Conservation (phyloP, 257 asterid genomes). For the Solanum piurae region DNA sequence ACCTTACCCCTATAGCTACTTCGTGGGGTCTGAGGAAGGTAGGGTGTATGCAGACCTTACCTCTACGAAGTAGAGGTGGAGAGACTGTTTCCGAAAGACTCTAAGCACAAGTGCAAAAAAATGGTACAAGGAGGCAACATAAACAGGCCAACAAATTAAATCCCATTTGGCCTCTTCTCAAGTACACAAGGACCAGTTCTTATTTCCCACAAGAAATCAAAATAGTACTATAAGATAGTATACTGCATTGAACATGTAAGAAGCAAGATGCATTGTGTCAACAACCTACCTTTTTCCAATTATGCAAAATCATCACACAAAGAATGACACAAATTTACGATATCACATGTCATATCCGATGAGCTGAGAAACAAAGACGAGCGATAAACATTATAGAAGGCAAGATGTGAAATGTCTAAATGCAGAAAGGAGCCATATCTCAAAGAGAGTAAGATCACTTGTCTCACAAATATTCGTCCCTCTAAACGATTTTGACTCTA, state of each 20-base stretch:
- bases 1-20: neutral
- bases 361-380: neutral
- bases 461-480: neutral
- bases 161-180: neutral
- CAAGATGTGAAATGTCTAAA: neutral
- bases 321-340: neutral
- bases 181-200: neutral
- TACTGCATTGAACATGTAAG: neutral
- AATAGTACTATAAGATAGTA: neutral
- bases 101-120: neutral
- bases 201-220: neutral
- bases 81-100: neutral
- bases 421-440: neutral
- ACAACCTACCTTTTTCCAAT: neutral
- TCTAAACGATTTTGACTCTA: neutral
- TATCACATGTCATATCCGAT: neutral
- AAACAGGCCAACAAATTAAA: neutral
- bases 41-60: neutral
- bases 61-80: neutral
- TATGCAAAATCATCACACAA: neutral
- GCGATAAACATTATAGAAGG: neutral
- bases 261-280: neutral
- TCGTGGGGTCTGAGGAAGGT: neutral
- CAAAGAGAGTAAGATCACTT: neutral
- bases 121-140: neutral